Base-by-base conservation (phyloP, 129 eudicot species). In the Glebionis coronaria region DNA sequence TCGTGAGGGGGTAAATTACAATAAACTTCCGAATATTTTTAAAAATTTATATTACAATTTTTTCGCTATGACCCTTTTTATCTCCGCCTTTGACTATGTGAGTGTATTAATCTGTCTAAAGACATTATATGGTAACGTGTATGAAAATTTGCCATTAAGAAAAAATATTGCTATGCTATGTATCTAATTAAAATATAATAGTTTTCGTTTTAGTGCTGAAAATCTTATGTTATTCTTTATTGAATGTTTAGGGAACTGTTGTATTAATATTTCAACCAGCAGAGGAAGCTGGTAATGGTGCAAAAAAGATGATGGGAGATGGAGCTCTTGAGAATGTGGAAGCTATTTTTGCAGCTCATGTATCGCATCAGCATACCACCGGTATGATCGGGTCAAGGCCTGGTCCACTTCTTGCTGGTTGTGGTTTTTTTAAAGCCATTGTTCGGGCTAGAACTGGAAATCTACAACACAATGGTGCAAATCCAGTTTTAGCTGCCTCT, bases 201-300 rank as follows among this genome's bases (percentile, higher is more conserved):
- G 11, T n/a, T n/a, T 12, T 51, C 40, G 1, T 35, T 35, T 7
- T 35, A 35, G 9, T 6, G 42, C 42, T 7, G 10, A 35, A 35
- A 35, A 35, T 35, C 10, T 35, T 7, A 35, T 35, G 10, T 35
- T 35, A 35, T 35, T 7, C 10, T 35, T 35, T 35, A 20, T 38
- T 18, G 27, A 25, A 67, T 7, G 23, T 14, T 4, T 49, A 93
- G 99, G 99, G 99, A 23, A 93, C 95, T 9, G 97, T 93, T 54
- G 73, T 93, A 40, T 63, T 93, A 44, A 16, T 93, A 31, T 93
- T 93, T 72, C 99, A 93, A 73, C 99, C 99, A 65, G 99, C 99
- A 59, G 99, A 93, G 46, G 99, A 93, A 82, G 96, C 94, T 11
- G 99, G 99, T 15, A 89, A 88, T 76, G 99, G 99, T 42, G 99